These are phyloP conservation scores for Fusarium virguliforme DNA, from an alignment of 2,329 filamentous ascomycete genomes.

Conservation along the genomic window DNA sequence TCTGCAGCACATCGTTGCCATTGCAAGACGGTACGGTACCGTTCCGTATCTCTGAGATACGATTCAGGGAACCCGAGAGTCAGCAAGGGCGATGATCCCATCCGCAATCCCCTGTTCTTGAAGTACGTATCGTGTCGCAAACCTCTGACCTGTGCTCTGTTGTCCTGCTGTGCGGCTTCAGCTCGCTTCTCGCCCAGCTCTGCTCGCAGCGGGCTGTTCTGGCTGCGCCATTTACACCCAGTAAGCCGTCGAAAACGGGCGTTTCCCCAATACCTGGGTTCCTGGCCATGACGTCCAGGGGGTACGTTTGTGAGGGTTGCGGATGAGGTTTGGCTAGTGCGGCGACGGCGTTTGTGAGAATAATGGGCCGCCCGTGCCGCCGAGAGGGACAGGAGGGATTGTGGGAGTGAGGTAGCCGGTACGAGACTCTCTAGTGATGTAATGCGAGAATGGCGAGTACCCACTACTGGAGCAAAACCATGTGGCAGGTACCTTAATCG, in stretches of 20 bases:
- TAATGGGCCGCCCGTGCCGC: conserved; percentile 48
- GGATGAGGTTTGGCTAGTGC: conserved; percentile 38
- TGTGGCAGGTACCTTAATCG: conserved; percentile 39
- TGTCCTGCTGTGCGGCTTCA: conserved; percentile 8
- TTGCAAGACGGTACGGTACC: conserved; percentile 35
- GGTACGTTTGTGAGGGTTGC: conserved; percentile 32
- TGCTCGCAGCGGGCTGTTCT: conserved; percentile 5
- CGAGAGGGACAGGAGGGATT: conserved; percentile 25
- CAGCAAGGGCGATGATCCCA: conserved; percentile 27
- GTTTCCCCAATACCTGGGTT: conserved; percentile 33
- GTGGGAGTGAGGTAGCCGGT: background rate
- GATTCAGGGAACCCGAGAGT: conserved; percentile 31
- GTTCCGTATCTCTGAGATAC: conserved; percentile 34
- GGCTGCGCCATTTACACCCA: conserved; percentile 43
- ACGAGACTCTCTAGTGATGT: background rate
- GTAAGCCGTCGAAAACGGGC: conserved; percentile 34
- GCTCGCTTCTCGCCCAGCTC: conserved; percentile 9
- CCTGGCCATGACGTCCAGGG: conserved; percentile 40
- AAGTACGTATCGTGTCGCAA: conserved; percentile 13
- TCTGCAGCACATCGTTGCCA: conserved; percentile 39
- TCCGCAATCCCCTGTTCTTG: conserved; percentile 12
- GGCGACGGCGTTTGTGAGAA: conserved; percentile 45
- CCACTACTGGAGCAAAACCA: conserved; percentile 22
- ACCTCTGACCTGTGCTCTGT: conserved; percentile 15
- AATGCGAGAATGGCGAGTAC: conserved; percentile 20